Evolutionary conservation across 176 grass and related monocot species (phyloP).

Genomic region (Musa troglodytarum): DNA sequence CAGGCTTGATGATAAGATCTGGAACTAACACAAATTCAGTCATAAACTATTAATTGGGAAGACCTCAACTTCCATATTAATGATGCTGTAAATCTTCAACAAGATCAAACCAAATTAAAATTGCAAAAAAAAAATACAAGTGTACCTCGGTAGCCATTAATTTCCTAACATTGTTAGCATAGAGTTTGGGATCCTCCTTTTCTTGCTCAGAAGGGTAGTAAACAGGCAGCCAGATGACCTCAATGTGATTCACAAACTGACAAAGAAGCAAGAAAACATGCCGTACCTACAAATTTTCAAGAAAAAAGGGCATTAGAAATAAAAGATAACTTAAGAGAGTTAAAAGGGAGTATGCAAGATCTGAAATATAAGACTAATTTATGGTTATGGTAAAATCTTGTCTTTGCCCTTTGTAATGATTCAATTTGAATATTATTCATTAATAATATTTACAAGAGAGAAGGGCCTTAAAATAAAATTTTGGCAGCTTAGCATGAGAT

Average conservation of each 20-base stretch:
- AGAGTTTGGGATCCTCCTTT: constrained; percentile 16
- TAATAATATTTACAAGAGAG: neutral
- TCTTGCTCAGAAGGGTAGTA: constrained; percentile 22
- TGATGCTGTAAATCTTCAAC: neutral
- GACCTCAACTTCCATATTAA: neutral
- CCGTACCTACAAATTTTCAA: constrained; percentile 7
- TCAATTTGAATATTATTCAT: neutral
- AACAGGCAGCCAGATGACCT: constrained; percentile 11
- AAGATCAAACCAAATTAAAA: neutral
- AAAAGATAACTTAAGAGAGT: neutral
- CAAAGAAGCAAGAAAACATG: constrained; percentile 23
- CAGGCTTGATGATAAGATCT: neutral
- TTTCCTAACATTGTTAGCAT: constrained; percentile 16
- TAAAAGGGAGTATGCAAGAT: too few relatives aligned
- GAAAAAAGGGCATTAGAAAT: neutral
- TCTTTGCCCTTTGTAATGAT: neutral
- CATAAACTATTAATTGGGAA: neutral
- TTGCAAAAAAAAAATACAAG: constrained; percentile 1
- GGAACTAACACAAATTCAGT: neutral
- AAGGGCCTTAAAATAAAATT: too few relatives aligned
- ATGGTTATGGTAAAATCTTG: neutral
- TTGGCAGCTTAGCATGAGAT: neutral
- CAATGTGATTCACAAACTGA: constrained; percentile 20
- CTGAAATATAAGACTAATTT: too few relatives aligned
- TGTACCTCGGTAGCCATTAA: constrained; percentile 22